Conservation (phyloP, 2,329 filamentous ascomycete genomes). For the Chrysoporthe cubensis region DNA sequence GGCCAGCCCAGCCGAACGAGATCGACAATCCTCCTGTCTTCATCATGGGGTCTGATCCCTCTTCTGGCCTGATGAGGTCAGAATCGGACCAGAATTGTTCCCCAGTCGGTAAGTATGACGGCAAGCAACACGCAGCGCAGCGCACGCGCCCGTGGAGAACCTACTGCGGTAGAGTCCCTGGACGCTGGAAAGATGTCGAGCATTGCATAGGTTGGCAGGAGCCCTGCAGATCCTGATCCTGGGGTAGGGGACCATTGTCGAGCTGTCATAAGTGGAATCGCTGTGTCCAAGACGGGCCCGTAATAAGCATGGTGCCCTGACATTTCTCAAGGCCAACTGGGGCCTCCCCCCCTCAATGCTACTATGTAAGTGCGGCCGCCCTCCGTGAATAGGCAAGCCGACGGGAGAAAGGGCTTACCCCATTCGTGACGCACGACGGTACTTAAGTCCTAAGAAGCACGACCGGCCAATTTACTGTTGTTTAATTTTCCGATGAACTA, state of each 20-base stretch:
- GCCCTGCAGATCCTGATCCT: background rate
- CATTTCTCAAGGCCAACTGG: background rate
- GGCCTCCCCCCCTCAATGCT: no score
- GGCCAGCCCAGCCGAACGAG: background rate
- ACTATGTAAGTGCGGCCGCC: background rate
- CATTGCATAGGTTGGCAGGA: background rate
- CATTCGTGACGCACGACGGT: background rate
- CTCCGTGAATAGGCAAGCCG: no score
- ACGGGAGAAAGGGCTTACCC: no score
- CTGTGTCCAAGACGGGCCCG: background rate
- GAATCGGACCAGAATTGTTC: background rate
- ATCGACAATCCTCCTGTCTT: constrained; percentile 4
- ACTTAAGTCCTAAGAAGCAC: no score
- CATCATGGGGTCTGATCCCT: background rate
- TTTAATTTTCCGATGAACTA: background rate
- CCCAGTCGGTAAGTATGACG: background rate
- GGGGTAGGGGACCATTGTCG: constrained; percentile 4
- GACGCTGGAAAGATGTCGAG: background rate
- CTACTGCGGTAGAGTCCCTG: background rate
- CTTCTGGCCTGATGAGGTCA: constrained; percentile 2
- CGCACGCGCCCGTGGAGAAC: background rate
- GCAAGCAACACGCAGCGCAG: background rate
- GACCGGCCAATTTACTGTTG: background rate
- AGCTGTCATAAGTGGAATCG: background rate
- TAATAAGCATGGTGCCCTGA: background rate